Evolutionary conservation across 2,329 filamentous ascomycete genomes (phyloP).

Genomic region (Massarina eburnea): DNA sequence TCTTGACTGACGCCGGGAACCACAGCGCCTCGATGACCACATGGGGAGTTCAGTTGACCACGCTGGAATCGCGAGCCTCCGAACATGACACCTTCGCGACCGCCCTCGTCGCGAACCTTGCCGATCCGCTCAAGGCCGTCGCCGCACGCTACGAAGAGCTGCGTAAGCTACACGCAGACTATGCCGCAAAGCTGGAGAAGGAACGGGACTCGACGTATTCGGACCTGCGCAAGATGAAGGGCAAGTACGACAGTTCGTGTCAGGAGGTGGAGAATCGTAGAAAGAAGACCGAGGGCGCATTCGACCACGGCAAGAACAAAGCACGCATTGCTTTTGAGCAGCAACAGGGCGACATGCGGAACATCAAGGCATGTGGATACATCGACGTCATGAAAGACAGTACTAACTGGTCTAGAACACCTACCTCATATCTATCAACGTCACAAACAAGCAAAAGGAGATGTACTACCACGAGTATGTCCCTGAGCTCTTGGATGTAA

Average conservation of each 20-base stretch:
- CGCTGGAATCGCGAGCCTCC: slow-evolving; percentile 80
- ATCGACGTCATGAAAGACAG: no score
- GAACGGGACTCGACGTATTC: slow-evolving; percentile 83
- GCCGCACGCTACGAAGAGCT: slow-evolving; percentile 81
- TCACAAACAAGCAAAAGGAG: slow-evolving; percentile 97
- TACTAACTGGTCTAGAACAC: slow-evolving; percentile 64
- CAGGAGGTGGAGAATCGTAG: slow-evolving; percentile 92
- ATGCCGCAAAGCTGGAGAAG: slow-evolving; percentile 82
- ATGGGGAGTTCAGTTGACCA: slow-evolving; percentile 91
- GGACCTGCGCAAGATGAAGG: slow-evolving; percentile 87
- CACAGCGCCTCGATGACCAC: slow-evolving; percentile 88
- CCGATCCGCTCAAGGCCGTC: slow-evolving; percentile 80
- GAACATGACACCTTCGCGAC: slow-evolving; percentile 86
- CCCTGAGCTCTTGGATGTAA: slow-evolving; percentile 86
- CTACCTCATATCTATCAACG: slow-evolving; percentile 94
- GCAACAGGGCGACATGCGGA: slow-evolving; percentile 93
- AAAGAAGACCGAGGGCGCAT: slow-evolving; percentile 93
- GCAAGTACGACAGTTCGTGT: slow-evolving; percentile 88
- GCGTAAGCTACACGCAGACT: slow-evolving; percentile 87
- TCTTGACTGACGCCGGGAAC: slow-evolving; percentile 21
- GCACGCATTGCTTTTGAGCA: slow-evolving; percentile 90
- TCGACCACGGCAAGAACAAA: slow-evolving; percentile 82
- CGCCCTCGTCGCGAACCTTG: slow-evolving; percentile 76
- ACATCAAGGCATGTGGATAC: slow-evolving; percentile 64
- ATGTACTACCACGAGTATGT: slow-evolving; percentile 97